These are phyloP conservation scores for Colletotrichum chlorophyti DNA, from an alignment of 2,329 filamentous ascomycete genomes.

Conservation along the genomic window DNA sequence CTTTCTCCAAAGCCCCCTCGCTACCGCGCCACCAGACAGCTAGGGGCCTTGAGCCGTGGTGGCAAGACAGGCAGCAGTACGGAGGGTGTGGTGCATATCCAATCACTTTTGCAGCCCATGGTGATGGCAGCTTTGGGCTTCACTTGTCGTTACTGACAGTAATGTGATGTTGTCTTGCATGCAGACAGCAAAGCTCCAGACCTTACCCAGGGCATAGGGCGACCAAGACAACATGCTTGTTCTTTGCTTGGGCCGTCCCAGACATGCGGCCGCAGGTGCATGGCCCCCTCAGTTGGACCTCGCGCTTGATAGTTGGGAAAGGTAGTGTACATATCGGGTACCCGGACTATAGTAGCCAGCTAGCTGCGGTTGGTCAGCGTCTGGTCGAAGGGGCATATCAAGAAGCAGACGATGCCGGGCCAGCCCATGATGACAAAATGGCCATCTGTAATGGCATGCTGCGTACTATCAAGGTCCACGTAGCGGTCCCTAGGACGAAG, in stretches of 20 bases:
- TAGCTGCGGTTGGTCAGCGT: too few species aligned
- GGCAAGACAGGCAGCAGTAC: background rate
- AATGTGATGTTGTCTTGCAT: too few species aligned
- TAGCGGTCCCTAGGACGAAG: background rate
- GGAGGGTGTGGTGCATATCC: too few species aligned
- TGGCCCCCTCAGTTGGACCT: too few species aligned
- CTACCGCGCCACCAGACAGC: background rate
- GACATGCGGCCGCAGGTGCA: conserved; percentile 11
- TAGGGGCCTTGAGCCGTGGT: conserved; percentile 2
- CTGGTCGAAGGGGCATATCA: background rate
- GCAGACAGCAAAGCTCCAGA: too few species aligned
- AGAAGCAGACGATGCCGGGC: conserved; percentile 16
- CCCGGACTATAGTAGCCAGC: too few species aligned
- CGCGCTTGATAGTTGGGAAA: too few species aligned
- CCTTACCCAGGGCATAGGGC: background rate
- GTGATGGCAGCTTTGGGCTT: too few species aligned
- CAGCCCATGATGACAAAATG: background rate
- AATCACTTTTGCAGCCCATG: too few species aligned
- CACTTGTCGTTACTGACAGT: conserved; percentile 16
- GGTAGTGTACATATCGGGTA: background rate
- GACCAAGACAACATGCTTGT: background rate
- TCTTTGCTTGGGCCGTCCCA: conserved; percentile 6
- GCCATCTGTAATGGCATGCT: background rate
- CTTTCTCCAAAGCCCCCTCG: conserved; percentile 1
- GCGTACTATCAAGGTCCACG: background rate